These are phyloP conservation scores for Coemansia sp. DNA, from an alignment of 192 early-diverging fungal genomes.

Conservation along the genomic window DNA sequence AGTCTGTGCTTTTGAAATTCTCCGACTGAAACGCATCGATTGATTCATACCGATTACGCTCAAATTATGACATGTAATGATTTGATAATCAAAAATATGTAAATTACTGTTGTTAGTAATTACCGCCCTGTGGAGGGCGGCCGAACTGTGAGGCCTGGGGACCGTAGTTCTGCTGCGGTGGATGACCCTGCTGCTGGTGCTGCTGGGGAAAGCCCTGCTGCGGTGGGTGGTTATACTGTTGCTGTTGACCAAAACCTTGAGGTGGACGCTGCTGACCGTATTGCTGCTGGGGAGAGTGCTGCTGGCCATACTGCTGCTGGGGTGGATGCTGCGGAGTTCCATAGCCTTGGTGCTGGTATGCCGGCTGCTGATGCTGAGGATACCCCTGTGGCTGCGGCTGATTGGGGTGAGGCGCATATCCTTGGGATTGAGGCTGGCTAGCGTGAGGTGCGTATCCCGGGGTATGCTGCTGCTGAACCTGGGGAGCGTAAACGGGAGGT, in stretches of 20 bases:
- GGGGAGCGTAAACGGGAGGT: slow-evolving; percentile 1
- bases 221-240: slow-evolving; percentile 1
- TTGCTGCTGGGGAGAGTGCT: background rate
- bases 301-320: background rate
- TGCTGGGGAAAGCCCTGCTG: background rate
- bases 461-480: background rate
- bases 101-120: background rate
- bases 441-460: background rate
- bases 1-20: too few species aligned
- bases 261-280: background rate
- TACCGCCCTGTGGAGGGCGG: background rate
- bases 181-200: slow-evolving; percentile 5
- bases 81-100: background rate
- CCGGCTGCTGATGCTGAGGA: slow-evolving; percentile 3
- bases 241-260: slow-evolving; percentile 3
- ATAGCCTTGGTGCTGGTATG: background rate
- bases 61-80: background rate
- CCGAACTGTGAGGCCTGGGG: background rate
- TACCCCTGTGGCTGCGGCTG: slow-evolving; percentile 2
- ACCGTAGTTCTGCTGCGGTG: slow-evolving; percentile 1
- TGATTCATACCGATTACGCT: too few species aligned
- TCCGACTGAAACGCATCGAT: too few species aligned
- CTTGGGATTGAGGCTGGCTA: background rate
- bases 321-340: background rate
- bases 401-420: background rate